A percentile compares a stretch with the other conserved stretches of the same genome.
phyloP scores from a whole-genome alignment of 805 yeast species.

The Kluyveromyces lactis region DNA sequence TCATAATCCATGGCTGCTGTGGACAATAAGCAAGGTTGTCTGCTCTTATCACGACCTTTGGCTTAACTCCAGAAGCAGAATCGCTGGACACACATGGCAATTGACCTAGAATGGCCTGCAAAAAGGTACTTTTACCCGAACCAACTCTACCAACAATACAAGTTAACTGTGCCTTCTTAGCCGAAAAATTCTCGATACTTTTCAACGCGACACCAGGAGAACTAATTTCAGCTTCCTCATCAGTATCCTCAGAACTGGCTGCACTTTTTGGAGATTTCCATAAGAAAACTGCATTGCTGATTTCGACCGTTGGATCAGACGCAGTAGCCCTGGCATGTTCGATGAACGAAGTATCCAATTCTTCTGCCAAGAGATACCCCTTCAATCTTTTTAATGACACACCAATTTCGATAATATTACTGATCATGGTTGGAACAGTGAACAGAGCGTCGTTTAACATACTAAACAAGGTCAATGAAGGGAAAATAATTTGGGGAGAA shows the following conservation, averaged over 20 bases:
- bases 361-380: constrained; percentile 40
- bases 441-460: constrained; percentile 51
- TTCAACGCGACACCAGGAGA: constrained; percentile 42
- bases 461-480: constrained; percentile 54
- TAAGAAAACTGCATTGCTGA: constrained; percentile 44
- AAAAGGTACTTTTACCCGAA: constrained; percentile 76
- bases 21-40: constrained; percentile 86
- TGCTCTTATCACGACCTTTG: constrained; percentile 23
- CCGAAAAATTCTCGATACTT: constrained; percentile 38
- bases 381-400: constrained; percentile 50
- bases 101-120: constrained; percentile 81
- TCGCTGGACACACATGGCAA: constrained; percentile 53
- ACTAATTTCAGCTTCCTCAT: constrained; percentile 36
- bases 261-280: constrained; percentile 34
- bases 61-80: constrained; percentile 54
- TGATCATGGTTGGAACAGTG: constrained; percentile 50
- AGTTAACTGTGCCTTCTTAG: constrained; percentile 44
- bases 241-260: constrained; percentile 21
- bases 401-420: constrained; percentile 47
- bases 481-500: constrained; percentile 62
- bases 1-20: constrained; percentile 96
- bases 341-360: constrained; percentile 34
- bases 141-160: constrained; percentile 91
- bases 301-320: constrained; percentile 30
- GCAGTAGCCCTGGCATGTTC: constrained; percentile 17